Base-by-base conservation (phyloP, 2,329 filamentous ascomycete genomes). In the Penicillium sp. region DNA sequence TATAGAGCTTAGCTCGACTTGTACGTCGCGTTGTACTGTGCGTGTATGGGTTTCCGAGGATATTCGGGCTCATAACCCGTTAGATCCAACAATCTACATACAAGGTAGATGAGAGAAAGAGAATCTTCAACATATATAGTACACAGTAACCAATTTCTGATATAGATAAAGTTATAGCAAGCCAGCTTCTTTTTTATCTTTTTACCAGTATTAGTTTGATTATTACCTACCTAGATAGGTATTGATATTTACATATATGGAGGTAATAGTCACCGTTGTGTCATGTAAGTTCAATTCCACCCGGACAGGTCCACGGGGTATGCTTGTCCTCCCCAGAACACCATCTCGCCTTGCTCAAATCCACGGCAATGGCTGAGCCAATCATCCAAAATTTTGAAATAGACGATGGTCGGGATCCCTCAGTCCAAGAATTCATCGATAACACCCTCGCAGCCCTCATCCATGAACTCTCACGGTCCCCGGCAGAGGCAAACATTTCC, bases 371-470 rank as follows among this genome's bases (percentile, higher is more conserved):
- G 51, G 35, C 40, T 22, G 48, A 46, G 20, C 20, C 26, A 13
- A n/a, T 5, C 11, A 29, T 24, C 16, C 13, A n/a, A 11, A 16
- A 6, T 26, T 29, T 52, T 35, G 29, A 46, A 16, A 32, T 45
- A 34, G 51, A 61, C 26, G 53, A 61, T 2, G 62, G 40, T 14
- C 35, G n/a, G 29, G 47, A 54, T 34, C 22, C 50, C 10, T 50
- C 48, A 47, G 72, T 73, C 8, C 64, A 61, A 42, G 50, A 48
- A 4, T 75, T 70, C 56, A 70, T 76, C 50, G 61, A 71, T 40
- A 54, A 58, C 10, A 60, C 64, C 1, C 60, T 76, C 29, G 39
- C 53, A 40, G 55, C 60, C 3, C 53, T 71, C 20, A 26, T 74
- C 14, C 55, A 64, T 16, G 68, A 72, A 34, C 50, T 66, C 2